phyloP scores from a whole-genome alignment of 2,329 filamentous ascomycete genomes.

The Talaromyces sp. region DNA sequence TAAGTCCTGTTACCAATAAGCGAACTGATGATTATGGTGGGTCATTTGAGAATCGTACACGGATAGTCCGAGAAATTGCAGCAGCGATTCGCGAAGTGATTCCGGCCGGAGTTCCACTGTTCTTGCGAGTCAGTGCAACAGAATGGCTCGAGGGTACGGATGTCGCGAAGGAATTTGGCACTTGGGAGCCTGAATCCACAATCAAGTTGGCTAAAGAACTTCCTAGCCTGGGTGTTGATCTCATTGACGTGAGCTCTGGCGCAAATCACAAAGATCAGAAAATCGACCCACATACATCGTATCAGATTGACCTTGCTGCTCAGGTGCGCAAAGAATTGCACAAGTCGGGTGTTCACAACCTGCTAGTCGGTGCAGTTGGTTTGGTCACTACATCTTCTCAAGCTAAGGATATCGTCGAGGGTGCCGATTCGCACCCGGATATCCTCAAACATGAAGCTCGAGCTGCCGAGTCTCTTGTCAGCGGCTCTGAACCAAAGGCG shows the following conservation, averaged over 20 bases:
- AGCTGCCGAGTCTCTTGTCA: conserved; percentile 26
- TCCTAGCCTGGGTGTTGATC: conserved; percentile 41
- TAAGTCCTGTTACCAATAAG: conserved; percentile 65
- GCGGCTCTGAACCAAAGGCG: conserved; percentile 31
- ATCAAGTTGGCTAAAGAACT: conserved; percentile 41
- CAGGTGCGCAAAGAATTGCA: conserved; percentile 42
- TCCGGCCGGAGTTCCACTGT: conserved; percentile 64
- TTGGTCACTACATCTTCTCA: conserved; percentile 42
- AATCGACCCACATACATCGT: conserved; percentile 47
- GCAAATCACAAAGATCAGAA: conserved; percentile 45
- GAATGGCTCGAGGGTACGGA: conserved; percentile 63
- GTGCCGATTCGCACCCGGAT: background rate
- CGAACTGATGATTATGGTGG: conserved; percentile 56
- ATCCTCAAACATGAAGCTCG: conserved; percentile 22
- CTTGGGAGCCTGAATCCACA: conserved; percentile 42
- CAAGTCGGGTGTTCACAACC: conserved; percentile 30
- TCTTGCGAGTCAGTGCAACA: conserved; percentile 66
- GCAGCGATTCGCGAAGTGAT: conserved; percentile 47
- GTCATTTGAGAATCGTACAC: conserved; percentile 58
- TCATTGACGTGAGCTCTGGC: conserved; percentile 46
- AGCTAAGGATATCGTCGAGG: conserved; percentile 6
- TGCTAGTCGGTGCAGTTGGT: conserved; percentile 53
- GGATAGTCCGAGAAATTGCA: conserved; percentile 61
- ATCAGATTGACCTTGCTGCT: conserved; percentile 31
- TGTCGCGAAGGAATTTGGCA: conserved; percentile 22